These are phyloP conservation scores for Simplicillium aogashimaense DNA, from an alignment of 2,329 filamentous ascomycete genomes.

Conservation along the genomic window DNA sequence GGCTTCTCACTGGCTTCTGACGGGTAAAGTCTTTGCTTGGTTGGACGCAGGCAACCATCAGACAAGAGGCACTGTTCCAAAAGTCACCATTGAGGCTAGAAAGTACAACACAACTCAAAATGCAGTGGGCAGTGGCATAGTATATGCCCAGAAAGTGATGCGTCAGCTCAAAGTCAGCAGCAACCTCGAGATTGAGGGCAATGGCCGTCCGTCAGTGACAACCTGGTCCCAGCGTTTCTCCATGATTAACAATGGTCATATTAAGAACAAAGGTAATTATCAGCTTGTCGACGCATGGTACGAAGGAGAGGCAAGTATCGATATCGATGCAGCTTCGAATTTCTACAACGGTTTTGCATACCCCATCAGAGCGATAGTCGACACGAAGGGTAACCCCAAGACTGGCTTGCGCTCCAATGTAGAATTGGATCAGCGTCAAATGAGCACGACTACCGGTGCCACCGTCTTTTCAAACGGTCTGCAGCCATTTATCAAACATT, in stretches of 20 bases:
- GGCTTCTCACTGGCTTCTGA: conserved; percentile 60
- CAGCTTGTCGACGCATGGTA: conserved; percentile 24
- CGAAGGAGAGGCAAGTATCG: conserved; percentile 7
- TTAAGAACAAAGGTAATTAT: conserved; percentile 21
- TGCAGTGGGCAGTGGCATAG: conserved; percentile 30
- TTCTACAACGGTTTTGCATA: conserved; percentile 8
- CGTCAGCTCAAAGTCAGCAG: conserved; percentile 49
- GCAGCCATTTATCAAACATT: conserved; percentile 37
- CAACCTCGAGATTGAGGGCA: conserved; percentile 24
- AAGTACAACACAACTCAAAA: conserved; percentile 23
- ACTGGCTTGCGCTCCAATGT: conserved; percentile 16
- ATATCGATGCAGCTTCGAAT: background rate
- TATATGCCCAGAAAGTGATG: conserved; percentile 40
- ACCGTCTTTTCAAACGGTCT: conserved; percentile 47
- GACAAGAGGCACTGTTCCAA: conserved; percentile 37
- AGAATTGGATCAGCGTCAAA: conserved; percentile 28
- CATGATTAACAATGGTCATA: conserved; percentile 41
- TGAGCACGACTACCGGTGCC: conserved; percentile 24
- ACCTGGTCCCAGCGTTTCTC: conserved; percentile 50
- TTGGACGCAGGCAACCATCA: conserved; percentile 40
- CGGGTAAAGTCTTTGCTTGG: conserved; percentile 76
- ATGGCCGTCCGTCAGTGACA: conserved; percentile 11
- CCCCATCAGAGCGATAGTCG: conserved; percentile 5
- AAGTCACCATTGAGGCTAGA: conserved; percentile 22
- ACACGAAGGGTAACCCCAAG: conserved; percentile 1